Evolutionary conservation across 1,284 basidiomycete species (phyloP), one percentile per base, ranked within the genome.

Genomic region (Stygiomarasmius scandens): DNA sequence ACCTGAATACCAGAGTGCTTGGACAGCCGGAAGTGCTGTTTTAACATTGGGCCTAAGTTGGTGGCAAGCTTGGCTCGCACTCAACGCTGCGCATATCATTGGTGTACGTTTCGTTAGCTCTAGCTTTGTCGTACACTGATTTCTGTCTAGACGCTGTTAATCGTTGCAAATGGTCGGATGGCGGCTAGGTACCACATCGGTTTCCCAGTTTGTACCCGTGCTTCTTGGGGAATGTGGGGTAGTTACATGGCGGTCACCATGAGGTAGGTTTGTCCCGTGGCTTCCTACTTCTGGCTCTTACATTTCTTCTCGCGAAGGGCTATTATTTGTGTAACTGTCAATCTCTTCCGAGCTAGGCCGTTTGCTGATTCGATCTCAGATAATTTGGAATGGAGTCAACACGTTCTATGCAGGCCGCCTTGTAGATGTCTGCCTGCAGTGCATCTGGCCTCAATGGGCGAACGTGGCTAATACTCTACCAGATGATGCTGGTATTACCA

Each of bases 341-440:
- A 53, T 46, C 56, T 55, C 9, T 59, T 59, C 54, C 54, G 56
- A 19, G 55, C 56, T 46, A 20, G n/a, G 59, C 49, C 50, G 52
- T 56, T 16, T 48, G 56, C 34, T 27, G 60, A 23, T n/a, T 20
- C 58, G 43, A 11, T 50, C 63, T 3, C 49, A 62, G 45, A 60
- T 71, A 44, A 64, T 66, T 49, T 67, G 67, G 67, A 66, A 66
- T 41, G 67, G 65, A 11, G 61, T 63, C 9, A 66, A 67, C 48
- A 63, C 63, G 3, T 67, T 63, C 54, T 67, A 67, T 58, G 63
- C 52, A 49, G 67, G 62, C 56, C 62, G 60, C 52, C 54, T 64
- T 51, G 55, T 61, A 43, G 52, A 63, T 51, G 34, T 64, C 53
- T 48, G 56, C 54, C 4, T 65, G 52, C 54, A 62, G 58, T 58